Conservation (phyloP, 352 stramenopile genomes). For the Phytophthora podocarpi region DNA sequence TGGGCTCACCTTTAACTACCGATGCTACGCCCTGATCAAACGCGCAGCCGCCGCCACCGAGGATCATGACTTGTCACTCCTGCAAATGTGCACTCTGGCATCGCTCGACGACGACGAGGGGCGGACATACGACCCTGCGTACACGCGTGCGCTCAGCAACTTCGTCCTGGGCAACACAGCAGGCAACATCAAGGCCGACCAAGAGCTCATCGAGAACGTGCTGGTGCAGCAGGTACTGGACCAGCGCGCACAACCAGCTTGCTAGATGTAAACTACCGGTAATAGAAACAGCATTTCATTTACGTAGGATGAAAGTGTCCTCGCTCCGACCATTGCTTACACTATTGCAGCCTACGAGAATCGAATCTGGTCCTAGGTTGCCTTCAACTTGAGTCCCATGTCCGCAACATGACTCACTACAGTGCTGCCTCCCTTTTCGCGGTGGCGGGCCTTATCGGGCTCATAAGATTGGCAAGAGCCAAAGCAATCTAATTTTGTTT, state of each 20-base stretch:
- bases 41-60: constrained; percentile 7
- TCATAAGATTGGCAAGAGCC: no score
- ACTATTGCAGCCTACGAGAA: no score
- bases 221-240: constrained; percentile 17
- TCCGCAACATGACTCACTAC: no score
- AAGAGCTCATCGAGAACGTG: constrained; percentile 32
- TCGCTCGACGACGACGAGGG: constrained; percentile 24
- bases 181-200: constrained; percentile 35
- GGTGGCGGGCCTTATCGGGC: no score
- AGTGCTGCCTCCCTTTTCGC: no score
- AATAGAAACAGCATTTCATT: no score
- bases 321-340: no score
- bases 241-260: not conserved
- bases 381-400: no score
- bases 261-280: no score
- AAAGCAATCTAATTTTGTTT: no score
- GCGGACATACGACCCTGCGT: constrained; percentile 18
- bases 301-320: no score
- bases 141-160: constrained; percentile 30
- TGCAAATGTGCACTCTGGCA: constrained; percentile 28
- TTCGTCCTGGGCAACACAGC: constrained; percentile 31
- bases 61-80: constrained; percentile 14
- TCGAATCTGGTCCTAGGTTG: no score
- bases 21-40: constrained; percentile 56
- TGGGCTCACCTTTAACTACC: constrained; percentile 46